Conservation (phyloP, 805 yeast species). For the Yarrowia bubula region DNA sequence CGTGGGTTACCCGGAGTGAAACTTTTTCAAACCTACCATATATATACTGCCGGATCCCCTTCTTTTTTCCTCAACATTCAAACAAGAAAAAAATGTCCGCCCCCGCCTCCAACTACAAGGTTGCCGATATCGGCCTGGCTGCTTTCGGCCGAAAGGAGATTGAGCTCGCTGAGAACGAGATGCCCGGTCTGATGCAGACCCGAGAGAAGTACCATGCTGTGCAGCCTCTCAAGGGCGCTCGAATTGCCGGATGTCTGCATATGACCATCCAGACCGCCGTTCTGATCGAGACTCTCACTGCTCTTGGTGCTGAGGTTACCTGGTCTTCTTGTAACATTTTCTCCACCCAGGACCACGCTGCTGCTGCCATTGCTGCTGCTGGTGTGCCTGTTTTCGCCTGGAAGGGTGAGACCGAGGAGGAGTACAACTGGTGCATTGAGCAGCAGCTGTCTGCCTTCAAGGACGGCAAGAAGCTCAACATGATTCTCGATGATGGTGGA, state of each 20-base stretch:
- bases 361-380: slow-evolving; percentile 99
- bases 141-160: slow-evolving; percentile 99
- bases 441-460: slow-evolving; percentile 98
- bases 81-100: slow-evolving; percentile 31
- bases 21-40: slow-evolving; percentile 22
- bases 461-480: slow-evolving; percentile 90
- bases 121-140: slow-evolving; percentile 96
- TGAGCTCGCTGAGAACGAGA: slow-evolving; percentile 97
- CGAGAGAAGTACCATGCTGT: slow-evolving; percentile 85
- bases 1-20: slow-evolving; percentile 25
- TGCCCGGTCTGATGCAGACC: slow-evolving; percentile 99
- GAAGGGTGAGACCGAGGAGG: slow-evolving; percentile 99
- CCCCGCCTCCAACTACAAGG: slow-evolving; percentile 74
- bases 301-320: slow-evolving; percentile 98
- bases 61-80: not conserved
- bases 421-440: slow-evolving; percentile 98
- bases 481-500: slow-evolving; percentile 99
- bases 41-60: not conserved
- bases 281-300: slow-evolving; percentile 92
- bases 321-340: slow-evolving; percentile 99
- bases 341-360: slow-evolving; percentile 99
- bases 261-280: slow-evolving; percentile 99
- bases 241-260: slow-evolving; percentile 98
- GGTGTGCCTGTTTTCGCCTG: slow-evolving; percentile 99
- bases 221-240: slow-evolving; percentile 97